Percentiles rank a stretch among this genome's conserved stretches.
Evolutionary conservation across 2,329 filamentous ascomycete species (phyloP).

Genomic region (Talaromyces marneffei): DNA sequence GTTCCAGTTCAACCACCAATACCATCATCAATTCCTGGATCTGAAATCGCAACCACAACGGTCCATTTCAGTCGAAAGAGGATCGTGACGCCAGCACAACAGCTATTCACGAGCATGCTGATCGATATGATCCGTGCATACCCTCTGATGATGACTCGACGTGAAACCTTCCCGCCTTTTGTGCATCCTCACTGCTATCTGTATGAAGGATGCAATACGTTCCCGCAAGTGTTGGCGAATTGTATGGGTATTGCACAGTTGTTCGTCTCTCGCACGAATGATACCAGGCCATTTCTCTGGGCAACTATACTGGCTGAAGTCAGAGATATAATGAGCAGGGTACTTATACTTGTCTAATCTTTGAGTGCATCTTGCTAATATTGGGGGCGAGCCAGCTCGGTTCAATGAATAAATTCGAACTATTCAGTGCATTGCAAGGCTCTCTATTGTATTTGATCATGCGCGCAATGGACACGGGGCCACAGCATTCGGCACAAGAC

Average conservation of each 20-base stretch:
- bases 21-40: neutral
- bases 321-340: neutral
- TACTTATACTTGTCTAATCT: neutral
- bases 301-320: conserved; percentile 7
- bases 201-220: neutral
- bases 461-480: conserved; percentile 9
- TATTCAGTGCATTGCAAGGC: conserved; percentile 9
- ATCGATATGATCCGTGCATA: conserved; percentile 13
- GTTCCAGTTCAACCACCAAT: neutral
- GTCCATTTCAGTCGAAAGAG: conserved; percentile 1
- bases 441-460: conserved; percentile 13
- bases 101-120: conserved; percentile 10
- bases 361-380: neutral
- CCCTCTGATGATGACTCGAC: conserved; percentile 14
- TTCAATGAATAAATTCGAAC: conserved; percentile 8
- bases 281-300: conserved; percentile 12
- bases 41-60: neutral
- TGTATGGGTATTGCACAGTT: conserved; percentile 13
- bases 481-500: conserved; percentile 2
- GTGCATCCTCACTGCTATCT: conserved; percentile 8
- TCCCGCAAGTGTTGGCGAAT: conserved; percentile 8
- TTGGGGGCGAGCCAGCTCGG: neutral
- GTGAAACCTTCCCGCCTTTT: conserved; percentile 13
- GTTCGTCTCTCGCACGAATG: conserved; percentile 4
- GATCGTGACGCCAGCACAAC: neutral